Evolutionary conservation across 2,329 filamentous ascomycete genomes (phyloP), one percentile per base, ranked within the genome.

Genomic region (Rutstroemia sp.): DNA sequence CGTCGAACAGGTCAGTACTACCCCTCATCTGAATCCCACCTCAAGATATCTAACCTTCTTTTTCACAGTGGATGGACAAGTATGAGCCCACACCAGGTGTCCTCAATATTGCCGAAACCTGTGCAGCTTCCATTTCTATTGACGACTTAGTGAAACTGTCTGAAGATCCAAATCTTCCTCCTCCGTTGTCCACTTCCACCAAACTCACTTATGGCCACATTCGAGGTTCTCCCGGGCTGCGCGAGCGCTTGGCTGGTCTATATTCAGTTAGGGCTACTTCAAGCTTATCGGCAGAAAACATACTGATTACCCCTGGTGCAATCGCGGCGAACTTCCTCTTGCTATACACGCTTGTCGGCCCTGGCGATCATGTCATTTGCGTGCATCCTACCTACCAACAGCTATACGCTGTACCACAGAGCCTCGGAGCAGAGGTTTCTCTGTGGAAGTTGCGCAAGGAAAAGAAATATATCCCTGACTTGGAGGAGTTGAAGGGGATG

Each of bases 361-460:
- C 83, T 0, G 87, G 84, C 0, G 89, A 95, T 67, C 90, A 95
- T 76, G 87, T 92, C 48, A 80, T 95, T 57, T 94, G 88, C 66
- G 87, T 94, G 57, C 89, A 91, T 68, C 90, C 91, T 12, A 92
- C 89, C 0, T 95, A 94, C 65, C 88, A 94, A 69, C 89, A 94
- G 65, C 78, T 95, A 1, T 94, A 92, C 67, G 76, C 83, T 9
- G 81, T 95, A 0, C 89, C 90, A 0, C 76, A 78, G 62, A 86
- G 83, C 39, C 73, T 95, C 5, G 89, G 90, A 0, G 89, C 88
- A 1, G 81, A 89, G 57, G 87, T 95, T 16, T 83, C 84, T 44
- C 70, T 92, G 10, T 95, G 90, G 90, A 83, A 81, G 67, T 76
- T 89, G 8, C 78, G 77, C 49, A 76, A 80, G 41, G 75, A 82